phyloP scores from a whole-genome alignment of 2,329 filamentous ascomycete species.

The Ilyonectria destructans region DNA sequence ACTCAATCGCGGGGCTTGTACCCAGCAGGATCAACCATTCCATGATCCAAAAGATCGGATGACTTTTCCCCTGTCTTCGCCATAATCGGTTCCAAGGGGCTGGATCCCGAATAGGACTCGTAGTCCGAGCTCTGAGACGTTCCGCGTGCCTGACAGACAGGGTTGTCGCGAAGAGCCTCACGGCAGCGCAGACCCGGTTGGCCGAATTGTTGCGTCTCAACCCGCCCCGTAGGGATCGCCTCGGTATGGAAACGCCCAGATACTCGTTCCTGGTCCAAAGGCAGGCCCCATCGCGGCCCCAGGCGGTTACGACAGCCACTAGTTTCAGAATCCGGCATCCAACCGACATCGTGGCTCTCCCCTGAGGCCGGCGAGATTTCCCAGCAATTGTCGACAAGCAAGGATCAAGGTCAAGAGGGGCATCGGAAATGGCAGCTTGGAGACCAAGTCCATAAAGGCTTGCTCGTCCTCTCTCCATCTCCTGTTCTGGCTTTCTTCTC shows the following conservation, averaged over 20 bases:
- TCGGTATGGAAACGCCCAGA: background rate
- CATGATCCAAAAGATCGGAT: constrained; percentile 1
- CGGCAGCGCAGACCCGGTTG: constrained; percentile 4
- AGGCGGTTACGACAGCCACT: constrained; percentile 35
- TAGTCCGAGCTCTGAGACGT: constrained; percentile 43
- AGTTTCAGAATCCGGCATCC: constrained; percentile 42
- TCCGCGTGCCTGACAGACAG: constrained; percentile 37
- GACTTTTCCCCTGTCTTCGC: background rate
- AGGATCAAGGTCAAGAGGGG: background rate
- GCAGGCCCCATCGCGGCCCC: constrained; percentile 24
- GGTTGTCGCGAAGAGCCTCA: constrained; percentile 29
- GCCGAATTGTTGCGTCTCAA: constrained; percentile 11
- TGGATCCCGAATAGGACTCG: constrained; percentile 33
- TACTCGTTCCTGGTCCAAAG: constrained; percentile 13
- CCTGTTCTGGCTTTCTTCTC: constrained; percentile 21
- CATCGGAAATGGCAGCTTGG: constrained; percentile 1
- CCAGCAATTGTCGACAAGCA: constrained; percentile 42
- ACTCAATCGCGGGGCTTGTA: background rate
- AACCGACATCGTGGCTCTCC: constrained; percentile 27
- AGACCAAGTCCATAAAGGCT: constrained; percentile 26
- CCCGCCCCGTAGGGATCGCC: constrained; percentile 1
- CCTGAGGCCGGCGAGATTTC: constrained; percentile 35
- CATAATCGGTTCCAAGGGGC: background rate
- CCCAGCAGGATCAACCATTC: background rate
- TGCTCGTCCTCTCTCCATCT: background rate